Percentiles rank a stretch among this genome's conserved stretches.
These are phyloP conservation scores for Xylaria sp. DNA, from an alignment of 2,329 filamentous ascomycete genomes.

Conservation along the genomic window DNA sequence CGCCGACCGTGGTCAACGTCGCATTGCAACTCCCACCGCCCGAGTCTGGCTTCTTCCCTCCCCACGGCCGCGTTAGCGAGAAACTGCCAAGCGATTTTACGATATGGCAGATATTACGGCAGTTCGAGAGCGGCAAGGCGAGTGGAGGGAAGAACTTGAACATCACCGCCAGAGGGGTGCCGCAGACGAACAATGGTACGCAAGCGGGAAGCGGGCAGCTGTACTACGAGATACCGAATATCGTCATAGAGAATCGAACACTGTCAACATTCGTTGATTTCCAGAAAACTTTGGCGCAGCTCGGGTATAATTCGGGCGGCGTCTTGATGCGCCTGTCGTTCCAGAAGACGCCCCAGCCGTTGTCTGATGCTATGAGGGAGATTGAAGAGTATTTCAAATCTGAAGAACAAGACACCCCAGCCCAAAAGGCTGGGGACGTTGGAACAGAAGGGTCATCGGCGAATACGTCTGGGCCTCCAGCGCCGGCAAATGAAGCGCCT, in stretches of 20 bases:
- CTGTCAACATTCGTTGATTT: slow-evolving; percentile 81
- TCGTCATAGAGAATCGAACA: slow-evolving; percentile 86
- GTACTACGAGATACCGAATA: slow-evolving; percentile 86
- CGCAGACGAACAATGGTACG: slow-evolving; percentile 66
- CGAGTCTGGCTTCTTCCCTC: slow-evolving; percentile 69
- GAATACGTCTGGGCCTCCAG: slow-evolving; percentile 37
- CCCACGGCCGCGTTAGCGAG: slow-evolving; percentile 77
- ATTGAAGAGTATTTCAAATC: slow-evolving; percentile 80
- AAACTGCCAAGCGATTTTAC: slow-evolving; percentile 91
- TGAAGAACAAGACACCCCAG: slow-evolving; percentile 49
- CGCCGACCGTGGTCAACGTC: slow-evolving; percentile 85
- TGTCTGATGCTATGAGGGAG: slow-evolving; percentile 86
- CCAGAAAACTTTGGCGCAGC: slow-evolving; percentile 86
- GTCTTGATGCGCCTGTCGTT: slow-evolving; percentile 83
- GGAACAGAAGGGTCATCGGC: slow-evolving; percentile 1
- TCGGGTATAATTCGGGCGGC: slow-evolving; percentile 88
- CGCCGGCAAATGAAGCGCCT: slow-evolving; percentile 32
- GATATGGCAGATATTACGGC: slow-evolving; percentile 88
- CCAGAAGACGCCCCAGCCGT: slow-evolving; percentile 77
- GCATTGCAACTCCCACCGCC: slow-evolving; percentile 85
- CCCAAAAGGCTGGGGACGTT: slow-evolving; percentile 14
- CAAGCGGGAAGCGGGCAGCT: slow-evolving; percentile 76
- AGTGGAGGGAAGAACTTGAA: slow-evolving; percentile 73
- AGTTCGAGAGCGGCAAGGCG: slow-evolving; percentile 84
- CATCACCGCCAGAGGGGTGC: slow-evolving; percentile 84